Evolutionary conservation across 2,329 filamentous ascomycete genomes (phyloP), one percentile per base, ranked within the genome.

Genomic region (Cladophialophora psammophila): DNA sequence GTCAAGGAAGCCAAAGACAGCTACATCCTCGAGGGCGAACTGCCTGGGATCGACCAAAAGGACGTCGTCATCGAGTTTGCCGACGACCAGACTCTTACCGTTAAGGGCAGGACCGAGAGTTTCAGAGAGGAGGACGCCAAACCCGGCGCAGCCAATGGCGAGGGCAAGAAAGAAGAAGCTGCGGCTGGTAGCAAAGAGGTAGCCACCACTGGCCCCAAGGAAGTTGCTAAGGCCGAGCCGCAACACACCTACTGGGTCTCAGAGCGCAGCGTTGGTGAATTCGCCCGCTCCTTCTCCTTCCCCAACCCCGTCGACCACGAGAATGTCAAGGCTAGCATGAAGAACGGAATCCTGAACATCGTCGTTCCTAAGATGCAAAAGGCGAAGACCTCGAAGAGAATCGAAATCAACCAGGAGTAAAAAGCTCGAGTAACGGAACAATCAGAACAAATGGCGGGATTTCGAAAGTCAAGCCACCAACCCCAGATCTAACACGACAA

Each of bases 231-330:
- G 73, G 68, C 75, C 74, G 52, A 72, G 55, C 56, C 68, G 48
- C 56, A 74, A 31, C 72, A 80, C 64, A 83, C 81, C 68, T 89
- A 85, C 79, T 88, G 86, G 86, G 81, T 87, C 58, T 83, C 80
- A 60, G 87, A 89, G 76, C 85, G 87, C 73, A 83, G 81, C 1
- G 79, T 87, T 15, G 87, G 87, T 69, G 82, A 85, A 63, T 89
- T 89, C 78, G 83, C 85, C 68, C 83, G 87, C 71, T 81, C 80
- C 56, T 89, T 89, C 77, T 80, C 78, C 65, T 89, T 89, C 80
- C 86, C 87, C 0, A 77, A 78, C 2, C 79, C 82, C 32, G 83
- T 89, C 55, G 82, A 88, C 69, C 86, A 88, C 74, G 86, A 89
- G 36, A 79, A 77, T n/a, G 87, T 88, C 72, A 87, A 84, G 78